These are phyloP conservation scores for Aspergillus sp. DNA, from an alignment of 2,329 filamentous ascomycete genomes.

Conservation along the genomic window DNA sequence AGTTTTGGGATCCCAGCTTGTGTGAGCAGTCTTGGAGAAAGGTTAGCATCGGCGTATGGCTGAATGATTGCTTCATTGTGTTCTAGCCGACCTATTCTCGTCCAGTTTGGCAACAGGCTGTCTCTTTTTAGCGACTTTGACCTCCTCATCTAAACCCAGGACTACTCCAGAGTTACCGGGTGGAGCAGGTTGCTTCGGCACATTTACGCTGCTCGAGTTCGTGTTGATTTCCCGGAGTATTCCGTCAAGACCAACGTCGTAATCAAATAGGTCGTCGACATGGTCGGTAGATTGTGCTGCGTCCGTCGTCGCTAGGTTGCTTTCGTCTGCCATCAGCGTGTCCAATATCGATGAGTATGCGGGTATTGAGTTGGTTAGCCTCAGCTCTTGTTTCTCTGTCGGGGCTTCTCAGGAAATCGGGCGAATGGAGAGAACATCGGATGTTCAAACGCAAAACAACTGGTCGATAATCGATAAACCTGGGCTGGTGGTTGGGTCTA, in stretches of 20 bases:
- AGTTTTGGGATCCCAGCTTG: conserved; percentile 80
- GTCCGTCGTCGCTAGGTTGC: conserved; percentile 12
- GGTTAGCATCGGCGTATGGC: neutral
- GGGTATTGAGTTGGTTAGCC: neutral
- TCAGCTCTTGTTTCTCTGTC: neutral
- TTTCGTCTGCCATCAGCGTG: conserved; percentile 12
- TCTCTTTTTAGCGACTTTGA: conserved; percentile 75
- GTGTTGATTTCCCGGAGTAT: conserved; percentile 45
- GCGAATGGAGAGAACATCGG: neutral
- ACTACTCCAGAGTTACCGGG: conserved; percentile 53
- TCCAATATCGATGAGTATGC: neutral
- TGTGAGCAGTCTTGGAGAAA: conserved; percentile 68
- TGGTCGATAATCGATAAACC: neutral
- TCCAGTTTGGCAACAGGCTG: conserved; percentile 83
- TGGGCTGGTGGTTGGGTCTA: no score
- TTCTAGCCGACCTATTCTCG: conserved; percentile 61
- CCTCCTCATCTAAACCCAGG: conserved; percentile 81
- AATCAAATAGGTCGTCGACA: conserved; percentile 72
- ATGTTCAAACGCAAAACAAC: neutral
- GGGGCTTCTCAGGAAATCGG: neutral
- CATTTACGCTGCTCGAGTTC: conserved; percentile 15
- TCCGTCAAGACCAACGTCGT: conserved; percentile 62
- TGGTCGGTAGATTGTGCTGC: conserved; percentile 42
- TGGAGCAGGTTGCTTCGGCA: conserved; percentile 19
- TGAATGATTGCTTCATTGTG: neutral